Conservation (phyloP, 2,329 filamentous ascomycete species). For the Lachnellula subtilissima region DNA sequence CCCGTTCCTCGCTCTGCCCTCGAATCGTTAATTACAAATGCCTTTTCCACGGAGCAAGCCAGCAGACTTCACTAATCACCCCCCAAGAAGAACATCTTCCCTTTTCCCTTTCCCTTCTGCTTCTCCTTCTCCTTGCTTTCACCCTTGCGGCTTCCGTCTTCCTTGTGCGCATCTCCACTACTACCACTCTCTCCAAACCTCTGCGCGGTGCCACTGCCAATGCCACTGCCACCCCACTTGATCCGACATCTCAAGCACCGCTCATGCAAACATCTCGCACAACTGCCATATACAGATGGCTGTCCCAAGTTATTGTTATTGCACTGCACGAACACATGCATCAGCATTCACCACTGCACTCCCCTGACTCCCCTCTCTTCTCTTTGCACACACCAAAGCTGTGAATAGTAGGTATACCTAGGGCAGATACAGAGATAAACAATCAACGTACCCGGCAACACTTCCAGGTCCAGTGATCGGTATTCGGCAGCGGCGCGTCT, state of each 20-base stretch:
- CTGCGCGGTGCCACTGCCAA: no score
- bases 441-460: background rate
- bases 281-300: background rate
- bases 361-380: no score
- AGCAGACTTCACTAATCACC: background rate
- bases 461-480: background rate
- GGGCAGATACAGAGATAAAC: no score
- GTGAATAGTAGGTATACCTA: no score
- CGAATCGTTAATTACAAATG: background rate
- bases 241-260: background rate
- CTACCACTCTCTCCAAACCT: background rate
- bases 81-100: background rate
- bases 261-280: background rate
- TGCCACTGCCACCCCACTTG: background rate
- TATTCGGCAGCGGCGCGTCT: background rate
- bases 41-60: background rate
- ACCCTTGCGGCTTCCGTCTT: no score
- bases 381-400: no score
- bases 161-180: background rate
- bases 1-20: background rate
- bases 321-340: no score
- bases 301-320: no score
- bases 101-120: background rate
- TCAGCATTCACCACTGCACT: no score
- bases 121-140: no score